phyloP scores from a whole-genome alignment of 176 grass and related monocot genomes.

The Cenchrus americanus region DNA sequence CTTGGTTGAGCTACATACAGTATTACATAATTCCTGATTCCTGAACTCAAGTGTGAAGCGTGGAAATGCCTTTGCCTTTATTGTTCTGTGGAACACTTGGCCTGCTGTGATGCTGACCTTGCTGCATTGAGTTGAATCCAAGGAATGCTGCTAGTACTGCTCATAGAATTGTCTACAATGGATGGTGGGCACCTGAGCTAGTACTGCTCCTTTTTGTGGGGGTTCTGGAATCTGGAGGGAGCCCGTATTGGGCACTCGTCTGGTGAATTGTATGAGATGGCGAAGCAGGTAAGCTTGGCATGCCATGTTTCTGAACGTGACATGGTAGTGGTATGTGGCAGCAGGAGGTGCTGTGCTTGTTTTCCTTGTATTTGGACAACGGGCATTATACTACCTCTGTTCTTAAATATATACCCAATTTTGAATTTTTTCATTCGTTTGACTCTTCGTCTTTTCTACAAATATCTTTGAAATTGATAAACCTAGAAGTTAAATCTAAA shows the following conservation, averaged over 20 bases:
- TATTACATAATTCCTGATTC: background rate
- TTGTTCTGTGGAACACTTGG: slow-evolving; percentile 20
- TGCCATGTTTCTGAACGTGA: background rate
- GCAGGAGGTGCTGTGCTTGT: background rate
- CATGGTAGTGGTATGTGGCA: background rate
- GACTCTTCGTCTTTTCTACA: too few relatives aligned
- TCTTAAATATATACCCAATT: too few relatives aligned
- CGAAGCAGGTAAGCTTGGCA: background rate
- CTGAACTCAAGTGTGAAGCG: slow-evolving; percentile 3
- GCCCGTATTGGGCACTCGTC: background rate
- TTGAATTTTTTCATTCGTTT: too few relatives aligned
- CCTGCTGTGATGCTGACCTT: slow-evolving; percentile 26
- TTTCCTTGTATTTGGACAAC: background rate
- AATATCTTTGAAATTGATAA: too few relatives aligned
- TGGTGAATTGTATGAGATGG: background rate
- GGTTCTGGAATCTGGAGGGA: too few relatives aligned
- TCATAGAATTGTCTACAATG: background rate
- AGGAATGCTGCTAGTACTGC: background rate
- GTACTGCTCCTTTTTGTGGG: background rate
- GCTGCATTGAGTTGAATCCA: background rate
- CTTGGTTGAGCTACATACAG: background rate
- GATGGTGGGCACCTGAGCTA: background rate
- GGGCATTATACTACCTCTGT: too few relatives aligned
- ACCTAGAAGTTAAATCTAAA: too few relatives aligned
- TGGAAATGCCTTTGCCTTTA: slow-evolving; percentile 25